These are phyloP conservation scores for Forsythia viridissima DNA, from an alignment of 257 asterid species.

Conservation along the genomic window DNA sequence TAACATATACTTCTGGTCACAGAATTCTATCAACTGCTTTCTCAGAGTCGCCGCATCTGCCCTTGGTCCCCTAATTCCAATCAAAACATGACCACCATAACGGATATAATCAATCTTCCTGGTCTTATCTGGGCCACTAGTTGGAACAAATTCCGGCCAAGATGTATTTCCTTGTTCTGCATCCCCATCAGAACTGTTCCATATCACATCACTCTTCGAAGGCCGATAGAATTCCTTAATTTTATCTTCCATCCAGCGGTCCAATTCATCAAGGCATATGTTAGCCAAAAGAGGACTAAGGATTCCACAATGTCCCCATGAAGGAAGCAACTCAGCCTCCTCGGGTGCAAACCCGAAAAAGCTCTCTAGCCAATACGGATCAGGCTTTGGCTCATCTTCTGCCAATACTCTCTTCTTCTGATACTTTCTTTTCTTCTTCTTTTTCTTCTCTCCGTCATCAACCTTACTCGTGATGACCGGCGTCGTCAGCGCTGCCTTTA, in stretches of 20 bases:
- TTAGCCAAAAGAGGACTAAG: conserved; percentile 93
- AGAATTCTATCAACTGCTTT: conserved; percentile 83
- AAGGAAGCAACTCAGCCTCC: conserved; percentile 82
- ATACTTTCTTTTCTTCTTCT: conserved; percentile 81
- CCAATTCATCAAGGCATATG: conserved; percentile 84
- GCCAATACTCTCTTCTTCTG: conserved; percentile 90
- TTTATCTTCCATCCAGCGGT: conserved; percentile 90
- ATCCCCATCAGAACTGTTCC: conserved; percentile 83
- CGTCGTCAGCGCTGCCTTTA: conserved; percentile 76
- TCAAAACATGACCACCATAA: conserved; percentile 87
- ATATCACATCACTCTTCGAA: conserved; percentile 83
- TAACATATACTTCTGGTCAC: conserved; percentile 83
- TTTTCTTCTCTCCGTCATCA: conserved; percentile 75
- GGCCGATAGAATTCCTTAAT: conserved; percentile 83
- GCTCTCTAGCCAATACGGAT: conserved; percentile 88
- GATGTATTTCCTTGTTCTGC: conserved; percentile 92
- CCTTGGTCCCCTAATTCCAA: conserved; percentile 93
- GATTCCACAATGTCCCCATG: conserved; percentile 99
- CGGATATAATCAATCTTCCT: conserved; percentile 90
- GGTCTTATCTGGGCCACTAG: conserved; percentile 96
- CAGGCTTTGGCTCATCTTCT: conserved; percentile 98
- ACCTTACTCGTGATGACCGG: conserved; percentile 66
- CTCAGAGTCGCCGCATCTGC: conserved; percentile 94
- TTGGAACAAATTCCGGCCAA: conserved; percentile 98
- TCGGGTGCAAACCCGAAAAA: conserved; percentile 97